phyloP scores from a whole-genome alignment of 1,139 yeast species.

The Blastobotrys petasosporus region DNA sequence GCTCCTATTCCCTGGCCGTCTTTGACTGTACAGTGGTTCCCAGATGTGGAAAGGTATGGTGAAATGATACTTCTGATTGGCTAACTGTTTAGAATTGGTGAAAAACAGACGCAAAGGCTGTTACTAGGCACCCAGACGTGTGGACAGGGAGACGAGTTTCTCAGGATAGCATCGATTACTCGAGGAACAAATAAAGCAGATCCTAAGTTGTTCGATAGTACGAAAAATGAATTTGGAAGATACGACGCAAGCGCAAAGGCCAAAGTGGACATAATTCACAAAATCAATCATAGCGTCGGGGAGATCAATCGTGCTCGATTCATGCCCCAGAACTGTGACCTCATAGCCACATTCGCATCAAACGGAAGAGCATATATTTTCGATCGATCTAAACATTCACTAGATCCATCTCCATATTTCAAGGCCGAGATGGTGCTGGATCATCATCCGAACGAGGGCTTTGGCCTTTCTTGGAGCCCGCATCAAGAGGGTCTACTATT shows the following conservation, averaged over 20 bases:
- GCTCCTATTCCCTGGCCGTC: constrained; percentile 60
- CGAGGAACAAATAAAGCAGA: constrained; percentile 44
- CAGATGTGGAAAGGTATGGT: constrained; percentile 30
- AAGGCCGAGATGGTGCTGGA: constrained; percentile 40
- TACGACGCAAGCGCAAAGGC: constrained; percentile 21
- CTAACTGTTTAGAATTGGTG: constrained; percentile 13
- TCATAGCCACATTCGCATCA: constrained; percentile 76
- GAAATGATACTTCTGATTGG: constrained; percentile 15
- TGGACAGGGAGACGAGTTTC: constrained; percentile 68
- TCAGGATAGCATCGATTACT: constrained; percentile 65
- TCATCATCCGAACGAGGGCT: constrained; percentile 67
- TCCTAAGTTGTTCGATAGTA: constrained; percentile 34
- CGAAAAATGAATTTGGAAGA: constrained; percentile 31
- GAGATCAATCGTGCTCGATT: constrained; percentile 82
- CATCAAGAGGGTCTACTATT: constrained; percentile 41
- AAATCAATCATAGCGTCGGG: constrained; percentile 39
- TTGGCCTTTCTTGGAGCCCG: constrained; percentile 63
- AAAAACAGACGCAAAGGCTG: constrained; percentile 35
- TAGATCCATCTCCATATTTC: constrained; percentile 32
- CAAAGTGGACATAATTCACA: constrained; percentile 52
- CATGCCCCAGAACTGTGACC: constrained; percentile 70
- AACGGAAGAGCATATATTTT: constrained; percentile 67
- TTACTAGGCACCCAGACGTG: constrained; percentile 85
- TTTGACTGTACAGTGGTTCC: constrained; percentile 40
- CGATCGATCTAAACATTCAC: constrained; percentile 45